A percentile compares a stretch with the other conserved stretches of the same genome.
Evolutionary conservation across 2,329 filamentous ascomycete genomes (phyloP).

Genomic region (Claviceps pusilla): DNA sequence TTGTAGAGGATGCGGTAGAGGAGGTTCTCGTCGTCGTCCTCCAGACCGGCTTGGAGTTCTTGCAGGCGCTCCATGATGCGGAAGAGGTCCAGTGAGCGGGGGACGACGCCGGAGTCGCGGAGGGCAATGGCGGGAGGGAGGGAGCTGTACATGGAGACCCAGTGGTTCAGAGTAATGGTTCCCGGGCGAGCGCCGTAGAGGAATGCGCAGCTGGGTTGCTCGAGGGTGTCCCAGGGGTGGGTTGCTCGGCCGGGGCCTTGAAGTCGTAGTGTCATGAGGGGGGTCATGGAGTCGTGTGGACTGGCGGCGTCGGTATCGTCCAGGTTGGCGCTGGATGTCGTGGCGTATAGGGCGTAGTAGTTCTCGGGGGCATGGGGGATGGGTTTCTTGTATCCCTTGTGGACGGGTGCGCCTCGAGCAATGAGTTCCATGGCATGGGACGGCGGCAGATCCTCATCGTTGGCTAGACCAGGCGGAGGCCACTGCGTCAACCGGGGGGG

Average conservation of each 20-base stretch:
- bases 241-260: conserved; percentile 26
- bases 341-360: conserved; percentile 42
- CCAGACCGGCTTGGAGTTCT: conserved; percentile 40
- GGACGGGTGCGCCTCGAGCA: conserved; percentile 39
- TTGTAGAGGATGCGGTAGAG: conserved; percentile 52
- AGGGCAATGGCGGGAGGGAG: conserved; percentile 41
- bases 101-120: conserved; percentile 40
- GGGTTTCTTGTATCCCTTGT: conserved; percentile 37
- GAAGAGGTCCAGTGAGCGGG: conserved; percentile 45
- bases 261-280: conserved; percentile 41
- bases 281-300: conserved; percentile 39
- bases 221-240: conserved; percentile 54
- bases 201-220: conserved; percentile 59
- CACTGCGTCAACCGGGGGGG: conserved; percentile 23
- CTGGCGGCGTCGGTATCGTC: conserved; percentile 33
- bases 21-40: conserved; percentile 41
- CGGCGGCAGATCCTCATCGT: conserved; percentile 34
- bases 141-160: conserved; percentile 44
- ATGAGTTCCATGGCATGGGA: conserved; percentile 43
- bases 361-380: conserved; percentile 40
- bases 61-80: conserved; percentile 44
- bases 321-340: conserved; percentile 27
- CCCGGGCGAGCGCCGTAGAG: conserved; percentile 51
- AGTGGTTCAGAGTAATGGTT: conserved; percentile 58
- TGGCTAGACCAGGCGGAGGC: conserved; percentile 39